Evolutionary conservation across 441 rosid genomes (phyloP).

Genomic region (Bruguiera hainesii): DNA sequence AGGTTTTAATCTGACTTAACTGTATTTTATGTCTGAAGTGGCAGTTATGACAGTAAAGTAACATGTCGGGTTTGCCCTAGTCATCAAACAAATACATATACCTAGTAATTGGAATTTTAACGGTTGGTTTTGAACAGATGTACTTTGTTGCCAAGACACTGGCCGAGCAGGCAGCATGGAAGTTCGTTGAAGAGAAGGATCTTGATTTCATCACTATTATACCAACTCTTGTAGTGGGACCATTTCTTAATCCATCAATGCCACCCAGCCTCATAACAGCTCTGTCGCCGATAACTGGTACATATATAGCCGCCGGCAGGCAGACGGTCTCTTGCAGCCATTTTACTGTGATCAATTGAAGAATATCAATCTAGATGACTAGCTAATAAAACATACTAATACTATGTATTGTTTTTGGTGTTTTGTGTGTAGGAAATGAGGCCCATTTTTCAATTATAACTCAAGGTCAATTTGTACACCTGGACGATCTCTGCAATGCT

Average conservation of each 20-base stretch:
- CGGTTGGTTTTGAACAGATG: slow-evolving; percentile 33
- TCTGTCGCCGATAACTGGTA: slow-evolving; percentile 61
- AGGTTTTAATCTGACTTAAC: too few species aligned
- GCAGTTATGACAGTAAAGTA: too few species aligned
- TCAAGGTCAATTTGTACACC: slow-evolving; percentile 46
- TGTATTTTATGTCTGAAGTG: too few species aligned
- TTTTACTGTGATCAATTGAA: too few species aligned
- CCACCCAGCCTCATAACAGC: slow-evolving; percentile 80
- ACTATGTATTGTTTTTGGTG: neutral
- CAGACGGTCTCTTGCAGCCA: neutral
- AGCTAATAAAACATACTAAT: too few species aligned
- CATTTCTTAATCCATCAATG: slow-evolving; percentile 61
- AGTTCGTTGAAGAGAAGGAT: slow-evolving; percentile 52
- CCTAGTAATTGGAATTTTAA: neutral
- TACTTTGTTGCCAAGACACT: slow-evolving; percentile 61
- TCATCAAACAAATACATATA: too few species aligned
- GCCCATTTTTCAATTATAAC: slow-evolving; percentile 56
- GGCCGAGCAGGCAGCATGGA: slow-evolving; percentile 79
- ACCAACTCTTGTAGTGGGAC: slow-evolving; percentile 65
- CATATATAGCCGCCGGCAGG: neutral
- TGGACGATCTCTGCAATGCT: slow-evolving; percentile 66
- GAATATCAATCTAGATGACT: too few species aligned
- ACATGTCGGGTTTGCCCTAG: too few species aligned
- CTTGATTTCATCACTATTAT: slow-evolving; percentile 58
- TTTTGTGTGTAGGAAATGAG: slow-evolving; percentile 45